Base-by-base conservation (phyloP, 2,329 filamentous ascomycete genomes). In the Colletotrichum noveboracense region DNA sequence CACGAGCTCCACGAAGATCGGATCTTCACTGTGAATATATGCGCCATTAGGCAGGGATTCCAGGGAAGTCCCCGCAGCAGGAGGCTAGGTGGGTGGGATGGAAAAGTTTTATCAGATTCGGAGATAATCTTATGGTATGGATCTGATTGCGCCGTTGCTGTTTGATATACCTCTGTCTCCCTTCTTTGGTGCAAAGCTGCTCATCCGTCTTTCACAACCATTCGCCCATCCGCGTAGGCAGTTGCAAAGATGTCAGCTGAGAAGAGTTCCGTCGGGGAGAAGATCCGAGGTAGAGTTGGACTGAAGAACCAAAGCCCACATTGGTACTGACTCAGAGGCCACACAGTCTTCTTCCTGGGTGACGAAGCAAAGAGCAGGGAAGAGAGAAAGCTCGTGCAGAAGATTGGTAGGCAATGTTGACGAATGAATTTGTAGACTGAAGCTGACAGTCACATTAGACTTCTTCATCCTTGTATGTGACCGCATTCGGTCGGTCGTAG, bases 391-490 rank as follows among this genome's bases (percentile, higher is more conserved):
- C 79, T 83, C 1, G 78, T 83, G 2, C 78, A 79, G 8, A 83
- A 83, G 64, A 66, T 83, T 21, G 81, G 82, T 82, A 68, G 6
- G 65, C 52, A 1, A 8, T 10, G 2, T 5, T 12, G 9, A 2
- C 8, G 26, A 2, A 10, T 8, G 0, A 4, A 16, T 2, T 1
- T 2, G 1, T n/a, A 26, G 2, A 6, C 6, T 21, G 18, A 4
- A 9, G 14, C 74, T 32, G 12, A 18, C 34, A 38, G 12, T 32
- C 0, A 18, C n/a, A 18, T 36, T 16, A 82, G 82, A 83, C 70
- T 83, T 83, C 76, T 83, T 83, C 52, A 84, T 84, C 24, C 43
- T 84, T 71, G 80, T 82, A 66, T 71, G 80, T 82, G 52, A 2
- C 71, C 12, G n/a, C 3, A 24, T 16, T 4, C 14, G 26, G 9